Conservation (phyloP, 2,329 filamentous ascomycete genomes). For the Xylariaceae sp. region DNA sequence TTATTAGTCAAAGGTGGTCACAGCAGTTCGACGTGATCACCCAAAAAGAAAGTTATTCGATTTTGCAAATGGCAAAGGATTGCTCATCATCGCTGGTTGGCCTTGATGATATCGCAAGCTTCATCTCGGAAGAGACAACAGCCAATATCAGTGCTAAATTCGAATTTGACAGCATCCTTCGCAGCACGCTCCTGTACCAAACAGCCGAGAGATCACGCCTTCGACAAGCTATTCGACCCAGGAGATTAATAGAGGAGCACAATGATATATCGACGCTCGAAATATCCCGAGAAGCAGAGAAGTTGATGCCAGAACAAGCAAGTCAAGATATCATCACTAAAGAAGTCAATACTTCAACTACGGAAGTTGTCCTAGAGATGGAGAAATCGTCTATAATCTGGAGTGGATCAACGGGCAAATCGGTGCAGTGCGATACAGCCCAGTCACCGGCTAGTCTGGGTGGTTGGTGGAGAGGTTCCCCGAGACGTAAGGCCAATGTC, state of each 20-base stretch:
- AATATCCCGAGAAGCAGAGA: neutral
- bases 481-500: too few relatives aligned
- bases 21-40: conserved; percentile 21
- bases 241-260: too few relatives aligned
- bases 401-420: too few relatives aligned
- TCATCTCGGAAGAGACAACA: conserved; percentile 22
- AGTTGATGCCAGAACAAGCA: neutral
- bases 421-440: too few relatives aligned
- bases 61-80: conserved; percentile 22
- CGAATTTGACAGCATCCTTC: conserved; percentile 27
- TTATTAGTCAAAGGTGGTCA: conserved; percentile 14
- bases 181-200: conserved; percentile 18
- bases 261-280: too few relatives aligned
- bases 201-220: conserved; percentile 22
- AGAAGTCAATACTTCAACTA: too few relatives aligned
- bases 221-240: conserved; percentile 13
- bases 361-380: too few relatives aligned
- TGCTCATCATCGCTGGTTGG: conserved; percentile 27
- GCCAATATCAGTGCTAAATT: conserved; percentile 20
- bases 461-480: too few relatives aligned
- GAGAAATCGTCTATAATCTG: too few relatives aligned
- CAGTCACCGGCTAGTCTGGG: too few relatives aligned
- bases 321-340: too few relatives aligned
- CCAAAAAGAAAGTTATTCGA: conserved; percentile 19
- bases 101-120: conserved; percentile 25